phyloP scores from a whole-genome alignment of 768 basidiomycete genomes.

The Xerocomellus amylosporus region DNA sequence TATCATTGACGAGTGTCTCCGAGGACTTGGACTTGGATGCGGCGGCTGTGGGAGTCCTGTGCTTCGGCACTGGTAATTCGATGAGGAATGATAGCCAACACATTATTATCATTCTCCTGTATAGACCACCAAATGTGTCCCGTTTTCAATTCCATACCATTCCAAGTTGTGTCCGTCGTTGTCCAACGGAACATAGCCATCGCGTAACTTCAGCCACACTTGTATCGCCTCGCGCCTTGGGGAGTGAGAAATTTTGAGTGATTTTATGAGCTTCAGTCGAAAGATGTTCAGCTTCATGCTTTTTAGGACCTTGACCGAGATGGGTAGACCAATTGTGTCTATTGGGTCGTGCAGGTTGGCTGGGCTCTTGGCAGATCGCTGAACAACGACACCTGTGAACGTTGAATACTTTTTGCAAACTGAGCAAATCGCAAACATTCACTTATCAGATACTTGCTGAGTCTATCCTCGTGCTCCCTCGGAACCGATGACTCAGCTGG shows the following conservation, averaged over 20 bases:
- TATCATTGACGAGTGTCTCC: slow-evolving; percentile 7
- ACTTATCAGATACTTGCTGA: slow-evolving; percentile 65
- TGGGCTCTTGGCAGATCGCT: slow-evolving; percentile 22
- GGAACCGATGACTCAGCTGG: slow-evolving; percentile 38
- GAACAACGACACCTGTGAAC: slow-evolving; percentile 31
- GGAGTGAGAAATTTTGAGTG: slow-evolving; percentile 30
- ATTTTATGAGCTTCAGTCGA: slow-evolving; percentile 61
- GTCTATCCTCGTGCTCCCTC: slow-evolving; percentile 43
- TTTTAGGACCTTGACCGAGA: slow-evolving; percentile 55
- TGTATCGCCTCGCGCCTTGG: slow-evolving; percentile 34
- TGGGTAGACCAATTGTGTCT: slow-evolving; percentile 19
- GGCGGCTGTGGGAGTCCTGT: slow-evolving; percentile 13
- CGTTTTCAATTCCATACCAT: slow-evolving; percentile 72
- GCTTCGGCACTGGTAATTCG: not conserved
- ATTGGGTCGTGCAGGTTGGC: slow-evolving; percentile 18
- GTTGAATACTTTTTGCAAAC: slow-evolving; percentile 5
- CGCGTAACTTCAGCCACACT: slow-evolving; percentile 58
- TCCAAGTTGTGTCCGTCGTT: slow-evolving; percentile 54
- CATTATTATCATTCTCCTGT: slow-evolving; percentile 13
- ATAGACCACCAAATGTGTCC: slow-evolving; percentile 34
- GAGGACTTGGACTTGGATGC: not conserved
- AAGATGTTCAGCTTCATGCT: slow-evolving; percentile 67
- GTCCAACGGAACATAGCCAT: slow-evolving; percentile 49
- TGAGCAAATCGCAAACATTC: slow-evolving; percentile 13
- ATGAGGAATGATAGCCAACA: not conserved